phyloP scores from a whole-genome alignment of 129 eudicot genomes.

The Scalesia atractyloides region DNA sequence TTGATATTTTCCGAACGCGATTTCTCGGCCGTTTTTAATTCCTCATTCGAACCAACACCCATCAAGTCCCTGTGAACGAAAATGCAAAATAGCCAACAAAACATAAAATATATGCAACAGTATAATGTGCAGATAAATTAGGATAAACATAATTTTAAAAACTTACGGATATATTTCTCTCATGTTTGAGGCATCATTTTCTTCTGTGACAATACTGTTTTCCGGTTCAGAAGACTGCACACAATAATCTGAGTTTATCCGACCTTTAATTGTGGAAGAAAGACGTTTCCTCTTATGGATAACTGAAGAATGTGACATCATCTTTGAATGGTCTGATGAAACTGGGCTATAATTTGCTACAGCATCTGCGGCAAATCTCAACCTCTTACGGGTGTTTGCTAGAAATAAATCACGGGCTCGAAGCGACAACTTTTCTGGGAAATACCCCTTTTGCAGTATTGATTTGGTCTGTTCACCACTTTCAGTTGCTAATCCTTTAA shows the following conservation, averaged over 20 bases:
- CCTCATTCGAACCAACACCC: conserved; percentile 33
- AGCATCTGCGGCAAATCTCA: conserved; percentile 38
- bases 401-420: conserved; percentile 24
- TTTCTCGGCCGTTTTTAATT: conserved; percentile 18
- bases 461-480: conserved; percentile 34
- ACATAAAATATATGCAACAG: background rate
- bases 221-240: conserved; percentile 54
- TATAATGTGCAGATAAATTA: conserved; percentile 3
- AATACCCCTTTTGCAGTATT: conserved; percentile 27
- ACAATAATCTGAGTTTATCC: conserved; percentile 46
- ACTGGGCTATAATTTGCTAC: conserved; percentile 34
- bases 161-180: conserved; percentile 44
- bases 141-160: conserved; percentile 12
- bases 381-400: conserved; percentile 23
- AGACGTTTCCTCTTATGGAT: conserved; percentile 44
- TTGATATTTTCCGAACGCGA: conserved; percentile 45
- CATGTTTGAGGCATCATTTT: conserved; percentile 25
- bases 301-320: conserved; percentile 40
- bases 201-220: conserved; percentile 41
- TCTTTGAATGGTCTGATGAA: conserved; percentile 31
- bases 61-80: conserved; percentile 48
- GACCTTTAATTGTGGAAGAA: conserved; percentile 30
- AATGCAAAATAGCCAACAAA: conserved; percentile 11
- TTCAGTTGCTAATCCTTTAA: conserved; percentile 29
- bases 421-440: conserved; percentile 22